Percentiles rank a stretch among this genome's conserved stretches.
Conservation (phyloP, 441 rosid species). For the Eutrema salsugineum region DNA sequence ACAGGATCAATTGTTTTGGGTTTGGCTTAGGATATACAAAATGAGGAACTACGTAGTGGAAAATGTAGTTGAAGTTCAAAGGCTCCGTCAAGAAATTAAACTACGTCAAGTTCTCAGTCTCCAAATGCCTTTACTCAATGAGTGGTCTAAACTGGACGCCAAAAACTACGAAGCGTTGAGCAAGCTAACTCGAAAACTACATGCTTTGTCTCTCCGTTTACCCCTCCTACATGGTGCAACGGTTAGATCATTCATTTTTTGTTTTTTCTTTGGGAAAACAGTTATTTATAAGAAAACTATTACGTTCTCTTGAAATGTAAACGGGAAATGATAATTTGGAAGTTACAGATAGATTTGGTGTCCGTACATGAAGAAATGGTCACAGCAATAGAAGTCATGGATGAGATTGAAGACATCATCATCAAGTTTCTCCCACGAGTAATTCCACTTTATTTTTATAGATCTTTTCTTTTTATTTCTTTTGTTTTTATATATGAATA, state of each 20-base stretch:
- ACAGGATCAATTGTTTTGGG: conserved; percentile 48
- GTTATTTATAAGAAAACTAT: no score
- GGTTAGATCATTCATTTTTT: conserved; percentile 27
- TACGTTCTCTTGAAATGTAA: background rate
- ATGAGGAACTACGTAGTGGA: conserved; percentile 40
- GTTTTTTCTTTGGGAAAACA: background rate
- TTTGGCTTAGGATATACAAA: conserved; percentile 45
- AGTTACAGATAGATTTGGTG: conserved; percentile 36
- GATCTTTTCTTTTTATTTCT: background rate
- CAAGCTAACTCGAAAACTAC: conserved; percentile 57
- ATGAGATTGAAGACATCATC: conserved; percentile 32
- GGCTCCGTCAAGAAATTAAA: conserved; percentile 44
- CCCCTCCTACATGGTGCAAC: conserved; percentile 47
- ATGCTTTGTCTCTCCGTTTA: conserved; percentile 42
- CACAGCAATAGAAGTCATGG: conserved; percentile 48
- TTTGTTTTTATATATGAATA: background rate
- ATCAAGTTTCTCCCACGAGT: conserved; percentile 47
- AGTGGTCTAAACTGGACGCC: conserved; percentile 48
- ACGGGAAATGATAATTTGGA: background rate
- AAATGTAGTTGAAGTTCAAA: conserved; percentile 38
- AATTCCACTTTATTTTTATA: background rate
- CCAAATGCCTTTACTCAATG: conserved; percentile 46
- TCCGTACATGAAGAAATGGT: conserved; percentile 46
- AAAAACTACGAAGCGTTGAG: conserved; percentile 56
- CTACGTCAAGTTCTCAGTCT: conserved; percentile 37